phyloP scores from a whole-genome alignment of 768 basidiomycete genomes.

The Strobilomyces dryophilus region DNA sequence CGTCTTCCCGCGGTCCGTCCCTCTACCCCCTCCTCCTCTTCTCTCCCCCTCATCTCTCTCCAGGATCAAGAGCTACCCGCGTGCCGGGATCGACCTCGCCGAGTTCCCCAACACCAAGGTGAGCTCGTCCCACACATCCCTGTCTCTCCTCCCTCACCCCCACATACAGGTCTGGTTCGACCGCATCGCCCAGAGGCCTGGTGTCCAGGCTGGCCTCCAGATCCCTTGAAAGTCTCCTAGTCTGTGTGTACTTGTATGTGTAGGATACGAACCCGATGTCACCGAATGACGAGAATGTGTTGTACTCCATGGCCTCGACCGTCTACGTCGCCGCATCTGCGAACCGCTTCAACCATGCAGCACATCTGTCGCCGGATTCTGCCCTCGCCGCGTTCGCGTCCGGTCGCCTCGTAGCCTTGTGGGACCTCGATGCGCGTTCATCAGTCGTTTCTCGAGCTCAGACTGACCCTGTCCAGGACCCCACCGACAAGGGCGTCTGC shows the following conservation, averaged over 20 bases:
- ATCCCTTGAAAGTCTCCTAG: conserved; percentile 4
- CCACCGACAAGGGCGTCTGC: conserved; percentile 49
- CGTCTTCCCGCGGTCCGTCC: conserved; percentile 52
- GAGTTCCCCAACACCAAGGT: conserved; percentile 64
- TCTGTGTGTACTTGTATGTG: not conserved
- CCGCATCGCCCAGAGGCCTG: conserved; percentile 20
- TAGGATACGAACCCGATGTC: not conserved
- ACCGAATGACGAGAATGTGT: conserved; percentile 5
- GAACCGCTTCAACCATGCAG: conserved; percentile 43
- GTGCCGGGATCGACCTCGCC: conserved; percentile 54
- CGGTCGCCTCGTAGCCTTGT: conserved; percentile 52
- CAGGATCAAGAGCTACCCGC: conserved; percentile 53
- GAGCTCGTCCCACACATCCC: not conserved
- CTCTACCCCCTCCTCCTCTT: not conserved
- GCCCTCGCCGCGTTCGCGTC: conserved; percentile 54
- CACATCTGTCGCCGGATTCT: conserved; percentile 30
- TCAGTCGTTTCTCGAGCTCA: not conserved
- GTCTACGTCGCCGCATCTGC: conserved; percentile 46
- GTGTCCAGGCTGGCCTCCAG: conserved; percentile 21
- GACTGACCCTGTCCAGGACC: conserved; percentile 36
- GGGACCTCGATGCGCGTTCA: conserved; percentile 48
- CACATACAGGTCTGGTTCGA: conserved; percentile 28
- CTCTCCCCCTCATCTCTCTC: not conserved
- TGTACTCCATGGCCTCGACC: conserved; percentile 12
- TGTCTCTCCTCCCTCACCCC: not conserved